phyloP scores from a whole-genome alignment of 2,329 filamentous ascomycete genomes.

The Emericellopsis cladophorae region DNA sequence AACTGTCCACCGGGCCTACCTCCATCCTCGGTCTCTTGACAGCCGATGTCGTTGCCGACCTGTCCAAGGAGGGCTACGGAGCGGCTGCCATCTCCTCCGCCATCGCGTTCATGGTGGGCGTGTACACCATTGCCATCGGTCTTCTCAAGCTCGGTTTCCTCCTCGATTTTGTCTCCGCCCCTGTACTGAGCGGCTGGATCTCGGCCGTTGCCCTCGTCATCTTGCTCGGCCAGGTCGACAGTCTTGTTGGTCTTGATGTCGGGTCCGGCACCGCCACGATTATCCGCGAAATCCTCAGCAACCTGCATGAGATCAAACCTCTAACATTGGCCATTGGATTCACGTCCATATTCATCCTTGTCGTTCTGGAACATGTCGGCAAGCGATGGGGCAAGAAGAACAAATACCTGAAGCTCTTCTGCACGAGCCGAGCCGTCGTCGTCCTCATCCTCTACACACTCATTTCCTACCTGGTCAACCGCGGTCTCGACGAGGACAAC shows the following conservation, averaged over 20 bases:
- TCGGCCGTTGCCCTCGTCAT: conserved; percentile 55
- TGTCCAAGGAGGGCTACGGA: conserved; percentile 34
- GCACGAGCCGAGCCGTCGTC: conserved; percentile 47
- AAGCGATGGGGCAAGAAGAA: conserved; percentile 45
- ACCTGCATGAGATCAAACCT: conserved; percentile 43
- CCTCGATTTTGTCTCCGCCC: conserved; percentile 52
- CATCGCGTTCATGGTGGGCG: conserved; percentile 50
- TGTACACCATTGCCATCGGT: conserved; percentile 45
- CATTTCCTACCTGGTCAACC: conserved; percentile 51
- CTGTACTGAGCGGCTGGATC: conserved; percentile 53
- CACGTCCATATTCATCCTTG: conserved; percentile 40
- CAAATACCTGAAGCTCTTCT: conserved; percentile 43
- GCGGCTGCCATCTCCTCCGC: conserved; percentile 45
- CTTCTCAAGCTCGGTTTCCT: conserved; percentile 52
- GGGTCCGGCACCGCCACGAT: conserved; percentile 40
- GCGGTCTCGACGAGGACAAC: conserved; percentile 26
- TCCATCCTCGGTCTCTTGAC: conserved; percentile 52
- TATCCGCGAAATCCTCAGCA: conserved; percentile 43
- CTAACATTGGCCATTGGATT: conserved; percentile 48
- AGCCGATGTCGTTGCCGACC: conserved; percentile 42
- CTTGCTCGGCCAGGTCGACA: conserved; percentile 50
- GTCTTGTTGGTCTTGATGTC: conserved; percentile 43
- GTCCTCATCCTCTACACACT: conserved; percentile 49
- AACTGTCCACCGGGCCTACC: conserved; percentile 50
- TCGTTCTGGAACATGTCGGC: conserved; percentile 42